These are phyloP conservation scores for Corymbia citriodora DNA, from an alignment of 441 rosid genomes.

Conservation along the genomic window DNA sequence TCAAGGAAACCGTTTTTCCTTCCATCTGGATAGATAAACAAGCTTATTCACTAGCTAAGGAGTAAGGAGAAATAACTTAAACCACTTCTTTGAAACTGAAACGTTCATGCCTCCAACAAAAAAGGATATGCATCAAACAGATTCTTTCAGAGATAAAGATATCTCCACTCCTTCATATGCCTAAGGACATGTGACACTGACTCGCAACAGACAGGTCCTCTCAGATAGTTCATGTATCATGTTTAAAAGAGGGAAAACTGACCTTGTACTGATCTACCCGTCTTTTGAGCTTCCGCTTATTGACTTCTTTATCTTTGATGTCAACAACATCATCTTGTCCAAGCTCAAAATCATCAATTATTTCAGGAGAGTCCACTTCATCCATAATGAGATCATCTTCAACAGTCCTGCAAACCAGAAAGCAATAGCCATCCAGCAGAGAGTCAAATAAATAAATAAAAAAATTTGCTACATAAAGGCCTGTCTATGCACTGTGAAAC, in stretches of 20 bases:
- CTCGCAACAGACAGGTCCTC: neutral
- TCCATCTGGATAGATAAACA: neutral
- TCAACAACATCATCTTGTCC: conserved; percentile 89
- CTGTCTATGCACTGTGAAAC: neutral
- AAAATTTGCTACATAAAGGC: neutral
- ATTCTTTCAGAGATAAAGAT: neutral
- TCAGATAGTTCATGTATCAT: neutral
- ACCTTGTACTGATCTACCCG: conserved; percentile 80
- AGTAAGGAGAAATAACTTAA: neutral
- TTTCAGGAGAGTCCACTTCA: conserved; percentile 67
- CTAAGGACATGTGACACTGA: neutral
- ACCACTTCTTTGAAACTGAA: neutral
- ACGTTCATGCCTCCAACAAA: neutral
- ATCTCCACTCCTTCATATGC: neutral
- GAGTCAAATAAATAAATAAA: neutral
- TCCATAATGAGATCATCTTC: conserved; percentile 88
- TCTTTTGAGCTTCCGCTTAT: conserved; percentile 74
- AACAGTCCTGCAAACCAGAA: conserved; percentile 42
- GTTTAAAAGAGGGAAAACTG: neutral
- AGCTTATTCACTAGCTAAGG: neutral
- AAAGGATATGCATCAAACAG: neutral
- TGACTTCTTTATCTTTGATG: conserved; percentile 78
- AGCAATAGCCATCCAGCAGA: neutral
- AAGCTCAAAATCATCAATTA: conserved; percentile 80
- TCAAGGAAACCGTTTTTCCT: neutral